Base-by-base conservation (phyloP, 306 rosid species). In the Morella rubra region DNA sequence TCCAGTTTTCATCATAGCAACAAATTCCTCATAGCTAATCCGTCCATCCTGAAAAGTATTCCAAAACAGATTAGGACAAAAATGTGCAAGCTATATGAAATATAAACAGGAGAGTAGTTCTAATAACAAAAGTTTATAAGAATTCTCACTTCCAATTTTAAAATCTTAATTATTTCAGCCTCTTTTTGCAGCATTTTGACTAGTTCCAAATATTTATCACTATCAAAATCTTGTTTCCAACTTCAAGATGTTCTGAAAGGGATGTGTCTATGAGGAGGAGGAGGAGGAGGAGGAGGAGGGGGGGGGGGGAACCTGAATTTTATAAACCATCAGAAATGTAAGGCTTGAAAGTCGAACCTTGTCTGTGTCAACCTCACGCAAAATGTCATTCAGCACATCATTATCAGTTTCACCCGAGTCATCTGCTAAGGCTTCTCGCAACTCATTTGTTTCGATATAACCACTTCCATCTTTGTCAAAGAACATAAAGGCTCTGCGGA, bases 1-100 rank as follows among this genome's bases (percentile, higher is more conserved):
- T 80, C 99, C 99, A 2, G 99, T 87, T 84, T 96, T 96, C 99
- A 96, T 96, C 99, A 96, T 96, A 12, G 96, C 96, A 50, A 92
- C 89, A 77, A 96, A 96, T 86, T 96, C 99, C 6, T 92, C 98
- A n/a, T 87, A 89, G 76, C 99, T 92, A 76, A 96, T 88, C 50
- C 87, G 89, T 40, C 96, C 97, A 72, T 96, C 99, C 99, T 96
- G 86, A 58, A 51, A 49, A 62, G 14, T 51, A 53, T 69, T 54
- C n/a, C 0, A 7, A 54, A 62, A 51, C 37, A 52, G 24, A 19
- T 16, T 73, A 64, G 62, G 56, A 44, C 15, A 4, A n/a, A 45
- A 27, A 16, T 10, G 11, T 14, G 18, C 52, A 52, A 67, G 15
- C 52, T 12, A 72, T 54, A 0, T 7, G 20, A 62, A 70, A 56